phyloP scores from a whole-genome alignment of 331 rosid genomes.

The Prunus yedoensis region DNA sequence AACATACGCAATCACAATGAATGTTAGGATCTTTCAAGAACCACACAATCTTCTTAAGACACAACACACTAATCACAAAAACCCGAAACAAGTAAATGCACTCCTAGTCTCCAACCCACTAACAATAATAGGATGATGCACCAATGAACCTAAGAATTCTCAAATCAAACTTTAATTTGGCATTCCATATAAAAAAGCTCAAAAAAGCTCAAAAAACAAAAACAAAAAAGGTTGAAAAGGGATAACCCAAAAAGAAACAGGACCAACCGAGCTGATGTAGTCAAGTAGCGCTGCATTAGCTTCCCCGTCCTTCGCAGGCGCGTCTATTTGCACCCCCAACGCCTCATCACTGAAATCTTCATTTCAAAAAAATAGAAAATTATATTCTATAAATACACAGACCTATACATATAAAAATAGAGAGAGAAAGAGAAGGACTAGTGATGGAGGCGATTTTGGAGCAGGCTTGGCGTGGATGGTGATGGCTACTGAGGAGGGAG shows the following conservation, averaged over 20 bases:
- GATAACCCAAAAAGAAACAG: background rate
- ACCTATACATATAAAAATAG: background rate
- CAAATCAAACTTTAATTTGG: background rate
- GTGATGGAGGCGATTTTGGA: slow-evolving; percentile 80
- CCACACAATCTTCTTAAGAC: background rate
- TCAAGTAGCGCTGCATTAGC: slow-evolving; percentile 93
- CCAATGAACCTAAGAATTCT: background rate
- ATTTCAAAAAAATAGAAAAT: background rate
- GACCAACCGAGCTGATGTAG: slow-evolving; percentile 69
- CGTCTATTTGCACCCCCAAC: slow-evolving; percentile 83
- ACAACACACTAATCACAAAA: background rate
- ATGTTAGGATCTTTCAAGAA: background rate
- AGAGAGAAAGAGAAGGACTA: slow-evolving; percentile 30
- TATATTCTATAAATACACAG: background rate
- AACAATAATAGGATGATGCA: background rate
- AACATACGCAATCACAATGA: background rate
- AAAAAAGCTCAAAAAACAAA: background rate
- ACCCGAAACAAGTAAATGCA: background rate
- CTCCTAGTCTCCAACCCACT: too few relatives aligned
- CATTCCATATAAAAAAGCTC: too few relatives aligned
- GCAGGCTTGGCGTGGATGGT: slow-evolving; percentile 93
- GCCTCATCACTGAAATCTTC: slow-evolving; percentile 78
- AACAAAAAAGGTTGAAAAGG: too few relatives aligned
- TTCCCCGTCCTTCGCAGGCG: slow-evolving; percentile 92
- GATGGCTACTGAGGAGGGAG: slow-evolving; percentile 88